Evolutionary conservation across 2,329 filamentous ascomycete genomes (phyloP).

Genomic region (Cladosporium halotolerans): DNA sequence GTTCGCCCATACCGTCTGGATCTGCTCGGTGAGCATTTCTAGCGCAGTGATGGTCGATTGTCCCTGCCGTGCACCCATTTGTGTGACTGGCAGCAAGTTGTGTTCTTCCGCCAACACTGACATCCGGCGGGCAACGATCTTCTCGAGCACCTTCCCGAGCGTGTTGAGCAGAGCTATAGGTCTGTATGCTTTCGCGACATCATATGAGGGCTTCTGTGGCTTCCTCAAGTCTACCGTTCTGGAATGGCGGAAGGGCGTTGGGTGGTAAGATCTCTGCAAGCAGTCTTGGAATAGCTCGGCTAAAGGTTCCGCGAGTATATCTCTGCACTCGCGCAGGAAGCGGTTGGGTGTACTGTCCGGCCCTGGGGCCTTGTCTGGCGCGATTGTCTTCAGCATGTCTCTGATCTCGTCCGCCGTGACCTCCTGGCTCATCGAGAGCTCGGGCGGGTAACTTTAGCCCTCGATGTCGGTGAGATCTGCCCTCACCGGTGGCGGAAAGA

Average conservation of each 20-base stretch:
- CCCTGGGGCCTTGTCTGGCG: not conserved
- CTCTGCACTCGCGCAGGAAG: not conserved
- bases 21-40: slow-evolving; percentile 1
- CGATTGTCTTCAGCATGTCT: not conserved
- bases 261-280: not conserved
- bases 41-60: not conserved
- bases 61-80: too few species aligned
- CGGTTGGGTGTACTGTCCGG: not conserved
- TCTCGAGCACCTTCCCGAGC: too few species aligned
- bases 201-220: slow-evolving; percentile 22
- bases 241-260: not conserved
- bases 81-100: too few species aligned
- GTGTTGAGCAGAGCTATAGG: slow-evolving; percentile 24
- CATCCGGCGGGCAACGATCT: too few species aligned
- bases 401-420: not conserved
- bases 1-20: not conserved
- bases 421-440: not conserved
- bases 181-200: slow-evolving; percentile 19
- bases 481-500: not conserved
- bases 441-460: not conserved
- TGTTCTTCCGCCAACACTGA: too few species aligned
- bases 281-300: not conserved
- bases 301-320: not conserved
- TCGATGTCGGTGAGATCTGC: not conserved
- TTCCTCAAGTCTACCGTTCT: slow-evolving; percentile 20